Base-by-base conservation (phyloP, 1,139 yeast species). In the Yamadazyma buinensis region DNA sequence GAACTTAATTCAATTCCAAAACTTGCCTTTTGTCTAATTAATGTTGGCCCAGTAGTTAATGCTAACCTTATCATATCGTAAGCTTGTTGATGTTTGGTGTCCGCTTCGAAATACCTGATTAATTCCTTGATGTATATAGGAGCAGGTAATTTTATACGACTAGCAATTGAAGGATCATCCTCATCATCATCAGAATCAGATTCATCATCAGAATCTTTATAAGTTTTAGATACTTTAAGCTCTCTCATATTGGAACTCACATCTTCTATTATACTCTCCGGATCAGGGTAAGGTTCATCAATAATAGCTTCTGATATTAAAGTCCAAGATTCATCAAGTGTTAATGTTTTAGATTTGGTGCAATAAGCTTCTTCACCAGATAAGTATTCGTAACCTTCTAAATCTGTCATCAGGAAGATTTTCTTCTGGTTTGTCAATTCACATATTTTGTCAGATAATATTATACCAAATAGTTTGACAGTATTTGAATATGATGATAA, bases 61-160 rank as follows among this genome's bases (percentile, higher is more conserved):
- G 84, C 85, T 8, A 69, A 39, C 26, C 59, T 52, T 23, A 64
- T 67, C 59, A 75, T 79, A 23, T 76, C 80, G 44, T 64, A 73
- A 0, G 81, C 74, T 32, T 61, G 56, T 2, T 61, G 57, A 30
- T 64, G 66, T 19, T 65, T 65, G 1, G 61, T 44, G 34, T 77
- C 81, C 0, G 62, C 49, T 9, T 53, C 50, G 12, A 84, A 52
- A 43, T 80, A 83, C 8, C 59, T 59, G n/a, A 80, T 43, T n/a
- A 83, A 56, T 33, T 80, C 85, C 40, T 76, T 75, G 20, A 84
- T 61, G 47, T 81, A 84, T 2, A 80, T 65, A 0, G 90, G 90
- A 4, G 67, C 58, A 0, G 67, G 49, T 0, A 76, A 58, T n/a
- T 51, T 57, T 7, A 57, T 51, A 14, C 54, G 59, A 28, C 55